Conservation (phyloP, 2,329 filamentous ascomycete species). For the Grosmannia penicillata region DNA sequence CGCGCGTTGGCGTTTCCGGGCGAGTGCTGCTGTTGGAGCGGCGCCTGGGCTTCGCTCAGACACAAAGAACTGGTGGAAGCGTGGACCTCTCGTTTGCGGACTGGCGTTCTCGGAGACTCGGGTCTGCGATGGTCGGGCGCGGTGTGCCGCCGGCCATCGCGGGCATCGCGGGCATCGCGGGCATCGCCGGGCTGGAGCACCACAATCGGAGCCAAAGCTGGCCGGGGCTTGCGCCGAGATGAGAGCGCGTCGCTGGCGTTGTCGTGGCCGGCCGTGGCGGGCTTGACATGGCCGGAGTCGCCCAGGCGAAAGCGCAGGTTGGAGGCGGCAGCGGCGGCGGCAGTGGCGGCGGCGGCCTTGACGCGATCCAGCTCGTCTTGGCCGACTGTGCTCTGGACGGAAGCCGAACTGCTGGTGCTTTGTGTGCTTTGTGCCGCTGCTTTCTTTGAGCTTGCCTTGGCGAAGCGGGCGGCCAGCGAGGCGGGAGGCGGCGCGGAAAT, state of each 20-base stretch:
- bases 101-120: neutral
- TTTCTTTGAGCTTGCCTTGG: neutral
- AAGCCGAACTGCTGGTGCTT: no score
- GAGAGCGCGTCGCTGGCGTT: neutral
- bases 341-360: slow-evolving; percentile 26
- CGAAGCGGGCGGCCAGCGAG: neutral
- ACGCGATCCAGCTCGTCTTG: slow-evolving; percentile 34
- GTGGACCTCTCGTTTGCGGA: neutral
- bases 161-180: no score
- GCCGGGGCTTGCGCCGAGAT: slow-evolving; percentile 1
- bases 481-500: neutral
- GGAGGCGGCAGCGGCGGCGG: neutral
- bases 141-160: neutral
- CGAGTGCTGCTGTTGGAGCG: slow-evolving; percentile 1
- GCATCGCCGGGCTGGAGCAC: slow-evolving; percentile 11
- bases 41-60: slow-evolving; percentile 19
- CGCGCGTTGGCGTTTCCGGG: slow-evolving; percentile 8
- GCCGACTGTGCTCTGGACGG: neutral
- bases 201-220: slow-evolving; percentile 19
- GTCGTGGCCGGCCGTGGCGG: neutral
- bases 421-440: neutral
- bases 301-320: slow-evolving; percentile 4
- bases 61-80: slow-evolving; percentile 29
- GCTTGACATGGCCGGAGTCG: no score
- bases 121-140: neutral